phyloP scores from a whole-genome alignment of 2,329 filamentous ascomycete genomes.

The Aureobasidium namibiae region DNA sequence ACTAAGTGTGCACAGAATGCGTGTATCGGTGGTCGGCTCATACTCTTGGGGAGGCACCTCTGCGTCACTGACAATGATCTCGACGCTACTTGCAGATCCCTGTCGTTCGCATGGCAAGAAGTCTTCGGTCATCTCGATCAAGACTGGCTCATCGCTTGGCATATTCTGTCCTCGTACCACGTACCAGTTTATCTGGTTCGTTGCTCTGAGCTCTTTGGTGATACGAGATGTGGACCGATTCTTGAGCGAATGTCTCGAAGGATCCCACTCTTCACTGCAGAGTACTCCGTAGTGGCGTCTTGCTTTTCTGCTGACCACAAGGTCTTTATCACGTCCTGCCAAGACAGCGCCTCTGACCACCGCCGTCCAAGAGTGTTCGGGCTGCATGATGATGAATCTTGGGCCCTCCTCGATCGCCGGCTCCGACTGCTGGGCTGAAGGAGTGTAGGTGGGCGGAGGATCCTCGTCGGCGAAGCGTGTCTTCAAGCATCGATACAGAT shows the following conservation, averaged over 20 bases:
- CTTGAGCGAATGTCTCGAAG: constrained; percentile 61
- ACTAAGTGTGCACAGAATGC: constrained; percentile 64
- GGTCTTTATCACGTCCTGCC: constrained; percentile 63
- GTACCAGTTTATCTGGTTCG: constrained; percentile 78
- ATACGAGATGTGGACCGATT: constrained; percentile 73
- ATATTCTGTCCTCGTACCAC: constrained; percentile 35
- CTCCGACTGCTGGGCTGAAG: no score
- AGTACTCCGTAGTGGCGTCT: constrained; percentile 9
- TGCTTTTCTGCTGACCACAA: constrained; percentile 9
- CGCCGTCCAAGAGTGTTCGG: constrained; percentile 67
- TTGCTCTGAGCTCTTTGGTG: constrained; percentile 79
- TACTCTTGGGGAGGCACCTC: not conserved
- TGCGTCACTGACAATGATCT: not conserved
- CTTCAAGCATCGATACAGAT: constrained; percentile 64
- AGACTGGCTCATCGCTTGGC: not conserved
- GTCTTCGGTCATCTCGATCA: not conserved
- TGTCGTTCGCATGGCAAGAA: not conserved
- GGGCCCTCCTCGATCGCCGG: not conserved
- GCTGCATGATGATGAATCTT: constrained; percentile 64
- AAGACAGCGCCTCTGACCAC: constrained; percentile 71
- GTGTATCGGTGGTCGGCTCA: constrained; percentile 34
- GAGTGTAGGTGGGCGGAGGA: constrained; percentile 31
- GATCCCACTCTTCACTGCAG: constrained; percentile 47
- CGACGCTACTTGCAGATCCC: no score
- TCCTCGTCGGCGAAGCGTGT: constrained; percentile 51